Conservation (phyloP, 495 filamentous ascomycete species). For the Evansstolkia leycettana region DNA sequence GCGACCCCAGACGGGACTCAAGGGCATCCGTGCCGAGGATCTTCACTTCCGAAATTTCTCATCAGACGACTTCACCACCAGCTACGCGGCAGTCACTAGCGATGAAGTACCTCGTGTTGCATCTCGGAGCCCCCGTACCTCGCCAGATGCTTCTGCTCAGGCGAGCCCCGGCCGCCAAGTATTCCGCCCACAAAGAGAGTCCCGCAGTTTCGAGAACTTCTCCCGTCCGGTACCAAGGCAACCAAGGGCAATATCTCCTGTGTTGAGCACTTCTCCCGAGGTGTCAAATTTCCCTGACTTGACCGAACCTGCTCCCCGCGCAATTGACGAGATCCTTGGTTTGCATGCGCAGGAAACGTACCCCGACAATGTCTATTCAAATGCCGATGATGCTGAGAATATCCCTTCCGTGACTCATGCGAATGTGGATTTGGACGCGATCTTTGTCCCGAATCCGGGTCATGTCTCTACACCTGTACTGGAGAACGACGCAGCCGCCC, state of each 20-base stretch:
- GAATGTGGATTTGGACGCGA: constrained; percentile 7
- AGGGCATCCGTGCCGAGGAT: constrained; percentile 51
- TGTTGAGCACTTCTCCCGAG: constrained; percentile 19
- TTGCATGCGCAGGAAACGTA: constrained; percentile 16
- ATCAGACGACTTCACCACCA: constrained; percentile 30
- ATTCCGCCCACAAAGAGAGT: constrained; percentile 10
- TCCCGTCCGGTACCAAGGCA: constrained; percentile 34
- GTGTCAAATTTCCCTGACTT: constrained; percentile 20
- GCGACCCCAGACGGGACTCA: constrained; percentile 43
- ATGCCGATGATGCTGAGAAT: constrained; percentile 10
- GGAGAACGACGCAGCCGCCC: constrained; percentile 36
- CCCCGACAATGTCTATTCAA: constrained; percentile 23
- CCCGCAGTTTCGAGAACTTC: constrained; percentile 36
- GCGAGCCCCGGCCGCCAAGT: constrained; percentile 9
- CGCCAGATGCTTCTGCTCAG: constrained; percentile 7
- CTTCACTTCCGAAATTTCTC: constrained; percentile 53
- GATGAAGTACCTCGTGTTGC: constrained; percentile 10
- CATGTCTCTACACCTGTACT: constrained; percentile 32
- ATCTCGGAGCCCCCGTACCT: constrained; percentile 12
- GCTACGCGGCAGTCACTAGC: constrained; percentile 12
- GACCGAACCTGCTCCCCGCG: constrained; percentile 26
- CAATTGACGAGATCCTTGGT: constrained; percentile 33
- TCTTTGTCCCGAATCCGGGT: constrained; percentile 7
- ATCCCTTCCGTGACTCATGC: constrained; percentile 4
- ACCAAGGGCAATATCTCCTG: constrained; percentile 16